Evolutionary conservation across 2,329 filamentous ascomycete species (phyloP), one percentile per base, ranked within the genome.

Genomic region (Alternaria brassicae): DNA sequence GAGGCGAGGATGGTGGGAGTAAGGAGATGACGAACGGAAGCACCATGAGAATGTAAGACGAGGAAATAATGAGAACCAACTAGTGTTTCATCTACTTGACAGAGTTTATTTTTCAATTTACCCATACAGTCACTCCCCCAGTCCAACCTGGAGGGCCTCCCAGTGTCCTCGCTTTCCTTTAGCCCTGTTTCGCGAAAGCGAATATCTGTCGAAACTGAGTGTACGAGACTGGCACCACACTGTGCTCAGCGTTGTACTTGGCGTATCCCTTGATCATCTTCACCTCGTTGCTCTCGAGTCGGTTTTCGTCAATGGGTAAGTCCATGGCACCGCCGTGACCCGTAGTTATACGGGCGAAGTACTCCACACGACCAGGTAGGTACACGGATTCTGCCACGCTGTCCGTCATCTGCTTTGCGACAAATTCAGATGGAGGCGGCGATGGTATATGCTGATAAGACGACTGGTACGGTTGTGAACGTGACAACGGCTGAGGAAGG

Each of bases 141-240:
- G 17, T 17, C 4, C 4, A 19, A 2, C 21, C 17, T 53, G 23
- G 19, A 27, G 4, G 17, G 1, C 7, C 10, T 25, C 28, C 6
- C n/a, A 6, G 9, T 39, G 10, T n/a, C 6, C 17, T 19, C 13
- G 15, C 19, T 6, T 4, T 15, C 9, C 8, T 25, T 50, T 19
- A 65, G 4, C 48, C 51, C 37, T 53, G 52, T 28, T 55, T 57
- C 12, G 55, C 63, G 21, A 66, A 63, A 25, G 48, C 53, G 19
- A 57, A 56, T n/a, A 66, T 50, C 45, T 58, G 32, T 6, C 59
- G 51, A 19, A 61, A 61, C 17, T 61, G 56, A 6, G 27, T 30
- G 6, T 59, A 61, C 4, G 51, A 37, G 6, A 61, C 36, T 15
- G 41, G 51, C 8, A 32, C 37, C 15, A 40, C 47, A 13, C 48